phyloP scores from a whole-genome alignment of 2,329 filamentous ascomycete species.

The Apiospora koreana region DNA sequence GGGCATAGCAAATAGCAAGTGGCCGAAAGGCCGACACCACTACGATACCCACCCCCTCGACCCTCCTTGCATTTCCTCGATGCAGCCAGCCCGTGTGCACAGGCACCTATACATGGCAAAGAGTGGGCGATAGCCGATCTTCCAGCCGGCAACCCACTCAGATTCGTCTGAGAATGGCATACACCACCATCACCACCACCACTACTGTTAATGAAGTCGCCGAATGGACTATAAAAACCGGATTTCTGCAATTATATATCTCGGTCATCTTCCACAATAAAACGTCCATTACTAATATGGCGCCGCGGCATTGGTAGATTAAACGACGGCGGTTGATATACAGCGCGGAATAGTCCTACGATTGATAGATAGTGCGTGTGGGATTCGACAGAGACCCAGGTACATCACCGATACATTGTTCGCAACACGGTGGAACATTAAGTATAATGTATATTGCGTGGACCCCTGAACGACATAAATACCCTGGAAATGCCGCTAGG shows the following conservation, averaged over 20 bases:
- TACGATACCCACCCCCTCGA: background rate
- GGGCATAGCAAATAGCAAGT: constrained; percentile 8
- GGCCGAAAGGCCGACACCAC: constrained; percentile 1
- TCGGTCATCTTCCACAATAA: too few relatives aligned
- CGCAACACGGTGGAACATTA: background rate
- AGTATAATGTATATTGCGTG: background rate
- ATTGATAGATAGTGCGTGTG: background rate
- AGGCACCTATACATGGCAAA: background rate
- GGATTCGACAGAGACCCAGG: background rate
- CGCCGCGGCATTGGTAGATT: background rate
- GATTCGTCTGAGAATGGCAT: background rate
- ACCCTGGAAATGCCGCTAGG: background rate
- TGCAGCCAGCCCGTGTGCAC: background rate
- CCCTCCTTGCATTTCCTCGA: background rate
- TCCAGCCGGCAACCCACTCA: background rate
- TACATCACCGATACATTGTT: background rate
- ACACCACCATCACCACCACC: background rate
- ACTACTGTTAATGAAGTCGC: background rate
- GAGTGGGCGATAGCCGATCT: constrained; percentile 4
- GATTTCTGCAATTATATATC: background rate
- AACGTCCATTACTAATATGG: background rate
- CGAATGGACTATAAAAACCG: background rate
- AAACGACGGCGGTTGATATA: background rate
- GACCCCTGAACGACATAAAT: background rate
- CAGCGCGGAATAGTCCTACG: background rate